Percentiles rank a stretch among this genome's conserved stretches.
Conservation (phyloP, 371 early-diverging fungal species). For the Smittium mucronatum region DNA sequence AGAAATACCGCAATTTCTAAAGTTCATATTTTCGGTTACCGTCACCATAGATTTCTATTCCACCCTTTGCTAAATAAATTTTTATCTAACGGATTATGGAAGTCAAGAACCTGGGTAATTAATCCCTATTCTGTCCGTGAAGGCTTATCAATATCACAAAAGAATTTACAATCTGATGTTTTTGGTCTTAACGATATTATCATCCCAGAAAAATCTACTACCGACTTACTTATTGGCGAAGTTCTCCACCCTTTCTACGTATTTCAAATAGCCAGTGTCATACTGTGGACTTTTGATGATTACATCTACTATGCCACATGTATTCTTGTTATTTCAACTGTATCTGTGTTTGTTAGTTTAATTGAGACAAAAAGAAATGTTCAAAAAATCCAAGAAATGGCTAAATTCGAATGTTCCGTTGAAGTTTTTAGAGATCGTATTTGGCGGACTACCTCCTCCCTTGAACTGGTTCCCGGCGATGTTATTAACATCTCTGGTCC, state of each 20-base stretch:
- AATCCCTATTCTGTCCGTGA: slow-evolving; percentile 24
- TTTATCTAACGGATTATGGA: slow-evolving; percentile 37
- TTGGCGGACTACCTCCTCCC: slow-evolving; percentile 46
- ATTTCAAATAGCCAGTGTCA: slow-evolving; percentile 81
- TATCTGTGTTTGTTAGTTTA: slow-evolving; percentile 63
- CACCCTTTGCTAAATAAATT: slow-evolving; percentile 62
- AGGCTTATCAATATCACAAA: slow-evolving; percentile 41
- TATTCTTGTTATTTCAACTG: slow-evolving; percentile 64
- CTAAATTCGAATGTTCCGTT: slow-evolving; percentile 66
- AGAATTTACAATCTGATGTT: slow-evolving; percentile 46
- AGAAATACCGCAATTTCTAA: slow-evolving; percentile 18
- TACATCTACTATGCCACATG: slow-evolving; percentile 92
- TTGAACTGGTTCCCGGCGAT: slow-evolving; percentile 93
- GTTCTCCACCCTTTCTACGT: slow-evolving; percentile 89
- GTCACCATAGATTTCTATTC: slow-evolving; percentile 70
- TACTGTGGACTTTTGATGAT: slow-evolving; percentile 83
- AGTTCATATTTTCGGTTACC: slow-evolving; percentile 32
- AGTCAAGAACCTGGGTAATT: slow-evolving; percentile 29
- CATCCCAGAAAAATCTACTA: slow-evolving; percentile 61
- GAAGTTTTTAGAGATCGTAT: slow-evolving; percentile 43
- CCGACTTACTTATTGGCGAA: slow-evolving; percentile 71
- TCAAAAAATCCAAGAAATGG: slow-evolving; percentile 67
- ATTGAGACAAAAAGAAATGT: slow-evolving; percentile 67
- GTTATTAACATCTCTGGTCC: slow-evolving; percentile 65
- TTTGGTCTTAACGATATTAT: slow-evolving; percentile 80